A percentile compares a stretch with the other conserved stretches of the same genome.
These are phyloP conservation scores for Aspergillus cejpii DNA, from an alignment of 2,329 filamentous ascomycete genomes.

Conservation along the genomic window DNA sequence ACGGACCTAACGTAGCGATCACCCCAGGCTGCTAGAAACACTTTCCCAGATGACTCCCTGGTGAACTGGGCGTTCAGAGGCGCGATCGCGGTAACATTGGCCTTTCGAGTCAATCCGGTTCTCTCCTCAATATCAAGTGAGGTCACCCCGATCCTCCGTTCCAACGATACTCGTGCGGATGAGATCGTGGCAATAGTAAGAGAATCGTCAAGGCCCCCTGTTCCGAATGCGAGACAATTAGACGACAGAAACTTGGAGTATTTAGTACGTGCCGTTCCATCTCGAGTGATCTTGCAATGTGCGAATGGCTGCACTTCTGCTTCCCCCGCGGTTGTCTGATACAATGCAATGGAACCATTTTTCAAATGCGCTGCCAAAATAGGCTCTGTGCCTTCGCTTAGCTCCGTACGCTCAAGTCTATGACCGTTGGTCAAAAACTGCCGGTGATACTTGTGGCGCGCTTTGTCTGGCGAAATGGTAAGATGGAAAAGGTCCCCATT, in stretches of 20 bases:
- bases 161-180: constrained; percentile 37
- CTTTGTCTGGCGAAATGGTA: constrained; percentile 30
- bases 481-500: constrained; percentile 46
- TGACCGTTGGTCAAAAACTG: constrained; percentile 42
- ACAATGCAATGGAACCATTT: constrained; percentile 46
- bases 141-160: constrained; percentile 36
- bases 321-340: constrained; percentile 32
- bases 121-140: constrained; percentile 25
- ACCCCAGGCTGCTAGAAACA: constrained; percentile 56
- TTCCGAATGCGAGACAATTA: constrained; percentile 47
- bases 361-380: constrained; percentile 49
- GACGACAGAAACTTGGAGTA: constrained; percentile 50
- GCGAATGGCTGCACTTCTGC: constrained; percentile 35
- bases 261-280: constrained; percentile 35
- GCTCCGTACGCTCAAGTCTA: constrained; percentile 44
- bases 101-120: constrained; percentile 17
- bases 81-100: constrained; percentile 33
- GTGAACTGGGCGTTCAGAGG: constrained; percentile 26
- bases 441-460: constrained; percentile 27
- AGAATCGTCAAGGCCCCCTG: constrained; percentile 38
- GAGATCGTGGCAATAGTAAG: constrained; percentile 49
- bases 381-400: constrained; percentile 37
- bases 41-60: constrained; percentile 36
- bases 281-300: constrained; percentile 17
- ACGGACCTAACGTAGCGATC: constrained; percentile 47